Percentiles rank a stretch among this genome's conserved stretches.
Conservation (phyloP, 1,284 basidiomycete genomes). For the Xerocomus minutiporus region DNA sequence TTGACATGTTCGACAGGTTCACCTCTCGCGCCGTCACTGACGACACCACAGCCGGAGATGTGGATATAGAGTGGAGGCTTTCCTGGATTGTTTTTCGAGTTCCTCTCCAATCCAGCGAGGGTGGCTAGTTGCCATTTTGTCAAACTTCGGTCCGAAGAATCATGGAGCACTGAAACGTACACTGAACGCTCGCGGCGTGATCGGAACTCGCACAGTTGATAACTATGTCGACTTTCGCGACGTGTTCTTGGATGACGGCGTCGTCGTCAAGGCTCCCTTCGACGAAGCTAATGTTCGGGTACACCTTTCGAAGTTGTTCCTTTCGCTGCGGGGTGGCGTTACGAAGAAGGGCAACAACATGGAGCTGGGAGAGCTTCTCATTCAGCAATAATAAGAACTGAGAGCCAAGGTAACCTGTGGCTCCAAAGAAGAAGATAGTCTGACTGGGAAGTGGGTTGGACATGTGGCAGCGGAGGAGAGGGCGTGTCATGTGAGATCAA, state of each 20-base stretch:
- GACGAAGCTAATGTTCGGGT: slow-evolving; percentile 33
- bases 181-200: slow-evolving; percentile 33
- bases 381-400: slow-evolving; percentile 36
- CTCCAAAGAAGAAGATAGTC: slow-evolving; percentile 41
- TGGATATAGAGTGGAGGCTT: slow-evolving; percentile 42
- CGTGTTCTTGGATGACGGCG: slow-evolving; percentile 34
- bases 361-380: slow-evolving; percentile 29
- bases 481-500: background rate
- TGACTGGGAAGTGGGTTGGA: slow-evolving; percentile 3
- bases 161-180: slow-evolving; percentile 20
- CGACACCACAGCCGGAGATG: slow-evolving; percentile 38
- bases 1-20: slow-evolving; percentile 31
- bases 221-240: slow-evolving; percentile 32
- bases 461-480: slow-evolving; percentile 7
- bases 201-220: slow-evolving; percentile 42
- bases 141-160: background rate
- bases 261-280: slow-evolving; percentile 38
- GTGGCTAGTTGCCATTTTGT: slow-evolving; percentile 29
- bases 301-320: slow-evolving; percentile 28
- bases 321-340: slow-evolving; percentile 30
- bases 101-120: slow-evolving; percentile 36
- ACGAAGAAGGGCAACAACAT: slow-evolving; percentile 36
- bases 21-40: slow-evolving; percentile 38
- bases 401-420: slow-evolving; percentile 42
- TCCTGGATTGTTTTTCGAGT: slow-evolving; percentile 33